A percentile compares a stretch with the other conserved stretches of the same genome.
Evolutionary conservation across 1,139 yeast species (phyloP).

Genomic region (Lodderomyces metapsilosis): DNA sequence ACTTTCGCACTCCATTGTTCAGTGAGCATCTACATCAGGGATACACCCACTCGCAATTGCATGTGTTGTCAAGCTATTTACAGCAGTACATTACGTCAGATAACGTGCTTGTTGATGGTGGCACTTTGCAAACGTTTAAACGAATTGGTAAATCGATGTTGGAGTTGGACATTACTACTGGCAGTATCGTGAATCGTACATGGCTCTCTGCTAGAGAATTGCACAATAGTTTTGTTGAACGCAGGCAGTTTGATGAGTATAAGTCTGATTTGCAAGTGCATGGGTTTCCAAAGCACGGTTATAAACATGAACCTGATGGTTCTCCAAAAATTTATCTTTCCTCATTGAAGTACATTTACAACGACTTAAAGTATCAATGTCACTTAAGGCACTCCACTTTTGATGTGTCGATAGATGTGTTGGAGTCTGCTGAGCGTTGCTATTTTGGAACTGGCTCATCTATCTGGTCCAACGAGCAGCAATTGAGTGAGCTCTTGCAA

Average conservation of each 20-base stretch:
- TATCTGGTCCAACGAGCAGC: conserved; percentile 34
- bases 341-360: conserved; percentile 61
- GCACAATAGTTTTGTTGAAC: conserved; percentile 51
- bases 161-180: conserved; percentile 68
- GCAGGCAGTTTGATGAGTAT: conserved; percentile 10
- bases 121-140: conserved; percentile 19
- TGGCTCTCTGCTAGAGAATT: conserved; percentile 43
- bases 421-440: conserved; percentile 15
- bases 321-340: conserved; percentile 38
- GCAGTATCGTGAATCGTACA: conserved; percentile 54
- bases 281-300: conserved; percentile 13
- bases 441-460: conserved; percentile 20
- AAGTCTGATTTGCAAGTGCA: conserved; percentile 5
- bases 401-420: conserved; percentile 17
- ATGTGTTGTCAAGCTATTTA: conserved; percentile 16
- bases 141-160: conserved; percentile 62
- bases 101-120: conserved; percentile 24
- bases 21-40: conserved; percentile 7
- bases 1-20: conserved; percentile 40
- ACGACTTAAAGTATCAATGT: conserved; percentile 61
- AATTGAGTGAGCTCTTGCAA: conserved; percentile 29
- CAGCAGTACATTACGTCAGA: conserved; percentile 17
- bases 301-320: conserved; percentile 14
- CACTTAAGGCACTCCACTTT: conserved; percentile 26
- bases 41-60: conserved; percentile 10